Conservation (phyloP, 2,329 filamentous ascomycete genomes). For the Diplodia corticola region DNA sequence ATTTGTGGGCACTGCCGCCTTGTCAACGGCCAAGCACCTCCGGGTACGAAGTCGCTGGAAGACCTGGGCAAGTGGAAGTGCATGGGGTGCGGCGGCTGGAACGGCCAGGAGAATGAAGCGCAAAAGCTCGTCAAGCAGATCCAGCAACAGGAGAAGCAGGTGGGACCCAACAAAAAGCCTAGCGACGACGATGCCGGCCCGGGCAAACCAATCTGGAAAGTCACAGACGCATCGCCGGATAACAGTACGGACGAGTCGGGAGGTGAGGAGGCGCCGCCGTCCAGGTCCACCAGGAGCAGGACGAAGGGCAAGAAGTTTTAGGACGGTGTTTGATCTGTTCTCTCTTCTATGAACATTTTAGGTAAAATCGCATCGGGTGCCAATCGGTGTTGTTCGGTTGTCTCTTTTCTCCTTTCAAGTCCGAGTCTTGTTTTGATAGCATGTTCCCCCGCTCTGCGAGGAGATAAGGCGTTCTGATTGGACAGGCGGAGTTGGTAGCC, state of each 20-base stretch:
- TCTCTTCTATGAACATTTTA: not conserved
- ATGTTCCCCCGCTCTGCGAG: not conserved
- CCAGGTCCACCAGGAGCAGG: constrained; percentile 45
- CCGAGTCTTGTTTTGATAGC: constrained; percentile 4
- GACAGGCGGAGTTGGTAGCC: not conserved
- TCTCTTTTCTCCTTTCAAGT: not conserved
- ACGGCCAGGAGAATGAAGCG: constrained; percentile 78
- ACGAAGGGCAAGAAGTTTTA: constrained; percentile 41
- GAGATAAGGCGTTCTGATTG: constrained; percentile 8
- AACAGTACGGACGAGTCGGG: constrained; percentile 26
- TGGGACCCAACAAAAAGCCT: not conserved
- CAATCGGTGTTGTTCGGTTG: not conserved
- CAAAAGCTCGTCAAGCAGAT: constrained; percentile 60
- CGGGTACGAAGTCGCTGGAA: constrained; percentile 72
- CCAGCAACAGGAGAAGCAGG: not conserved
- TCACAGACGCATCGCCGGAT: constrained; percentile 11
- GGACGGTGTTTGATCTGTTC: not conserved
- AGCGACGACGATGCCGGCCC: not conserved
- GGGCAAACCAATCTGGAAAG: constrained; percentile 10
- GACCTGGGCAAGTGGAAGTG: constrained; percentile 89
- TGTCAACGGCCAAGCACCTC: constrained; percentile 94
- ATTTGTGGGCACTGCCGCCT: constrained; percentile 81
- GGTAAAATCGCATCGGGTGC: not conserved
- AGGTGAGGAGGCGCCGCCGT: constrained; percentile 33
- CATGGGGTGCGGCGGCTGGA: constrained; percentile 76